A percentile compares a stretch with the other conserved stretches of the same genome.
Evolutionary conservation across 176 grass and related monocot species (phyloP).

Genomic region (Eremochloa ophiuroides): DNA sequence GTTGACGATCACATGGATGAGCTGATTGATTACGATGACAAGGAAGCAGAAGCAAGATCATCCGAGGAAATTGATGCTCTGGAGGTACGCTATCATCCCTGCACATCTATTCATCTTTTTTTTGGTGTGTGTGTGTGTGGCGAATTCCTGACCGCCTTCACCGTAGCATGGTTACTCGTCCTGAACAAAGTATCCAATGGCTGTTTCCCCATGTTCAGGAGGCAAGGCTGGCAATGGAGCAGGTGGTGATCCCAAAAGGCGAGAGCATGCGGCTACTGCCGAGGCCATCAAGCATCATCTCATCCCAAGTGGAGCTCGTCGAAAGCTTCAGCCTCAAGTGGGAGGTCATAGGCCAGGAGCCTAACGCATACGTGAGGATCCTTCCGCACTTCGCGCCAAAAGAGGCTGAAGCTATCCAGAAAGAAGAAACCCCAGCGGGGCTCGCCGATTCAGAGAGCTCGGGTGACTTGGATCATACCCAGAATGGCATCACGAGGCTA

Average conservation of each 20-base stretch:
- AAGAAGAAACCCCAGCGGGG: conserved; percentile 1
- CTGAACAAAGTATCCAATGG: not conserved
- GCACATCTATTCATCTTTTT: not conserved
- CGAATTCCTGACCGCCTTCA: not conserved
- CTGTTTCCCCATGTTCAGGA: conserved; percentile 36
- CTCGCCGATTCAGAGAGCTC: conserved; percentile 16
- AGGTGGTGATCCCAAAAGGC: conserved; percentile 69
- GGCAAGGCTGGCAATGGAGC: conserved; percentile 76
- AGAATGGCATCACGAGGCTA: conserved; percentile 52
- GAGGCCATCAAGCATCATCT: conserved; percentile 51
- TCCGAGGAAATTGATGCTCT: conserved; percentile 74
- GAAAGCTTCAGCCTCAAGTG: conserved; percentile 71
- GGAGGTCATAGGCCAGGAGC: conserved; percentile 48
- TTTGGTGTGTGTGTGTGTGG: too few relatives aligned
- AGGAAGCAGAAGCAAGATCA: conserved; percentile 31
- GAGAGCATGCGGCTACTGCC: conserved; percentile 59
- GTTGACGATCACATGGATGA: conserved; percentile 41
- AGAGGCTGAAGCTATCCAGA: not conserved
- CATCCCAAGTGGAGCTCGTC: conserved; percentile 59
- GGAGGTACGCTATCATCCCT: conserved; percentile 46
- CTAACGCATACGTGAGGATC: conserved; percentile 37
- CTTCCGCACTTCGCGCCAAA: conserved; percentile 40
- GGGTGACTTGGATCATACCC: conserved; percentile 25
- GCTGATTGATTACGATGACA: conserved; percentile 32
- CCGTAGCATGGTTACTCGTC: not conserved